Conservation (phyloP, 805 yeast species). For the Myxozyma melibiosi region DNA sequence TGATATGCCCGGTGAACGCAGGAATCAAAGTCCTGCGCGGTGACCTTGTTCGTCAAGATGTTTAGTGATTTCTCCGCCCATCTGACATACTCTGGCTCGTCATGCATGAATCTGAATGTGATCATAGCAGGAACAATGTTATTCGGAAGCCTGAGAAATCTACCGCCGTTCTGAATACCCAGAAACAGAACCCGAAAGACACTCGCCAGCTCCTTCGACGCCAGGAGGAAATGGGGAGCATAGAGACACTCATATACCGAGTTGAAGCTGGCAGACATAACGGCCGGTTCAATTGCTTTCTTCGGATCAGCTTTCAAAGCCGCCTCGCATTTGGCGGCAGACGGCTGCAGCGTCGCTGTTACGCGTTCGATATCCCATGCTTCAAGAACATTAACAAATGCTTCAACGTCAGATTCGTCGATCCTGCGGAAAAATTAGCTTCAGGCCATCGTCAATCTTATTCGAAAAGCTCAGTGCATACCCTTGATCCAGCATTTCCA, state of each 20-base stretch:
- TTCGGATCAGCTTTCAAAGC: constrained; percentile 8
- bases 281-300: constrained; percentile 13
- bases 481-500: constrained; percentile 27
- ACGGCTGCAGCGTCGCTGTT: constrained; percentile 15
- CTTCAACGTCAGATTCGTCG: constrained; percentile 28
- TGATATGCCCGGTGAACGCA: constrained; percentile 21
- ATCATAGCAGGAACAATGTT: constrained; percentile 37
- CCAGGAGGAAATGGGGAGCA: constrained; percentile 28
- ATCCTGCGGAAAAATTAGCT: constrained; percentile 12
- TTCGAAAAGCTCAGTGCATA: neutral
- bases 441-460: neutral
- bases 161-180: constrained; percentile 35
- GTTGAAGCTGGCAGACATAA: constrained; percentile 29
- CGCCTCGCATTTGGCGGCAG: constrained; percentile 23
- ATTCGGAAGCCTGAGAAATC: constrained; percentile 33
- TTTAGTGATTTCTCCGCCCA: constrained; percentile 36
- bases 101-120: constrained; percentile 27
- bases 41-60: constrained; percentile 7
- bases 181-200: constrained; percentile 27
- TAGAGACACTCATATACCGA: constrained; percentile 36
- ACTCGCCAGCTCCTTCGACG: constrained; percentile 11
- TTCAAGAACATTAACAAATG: constrained; percentile 23
- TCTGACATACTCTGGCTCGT: constrained; percentile 19
- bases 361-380: constrained; percentile 32
- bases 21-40: constrained; percentile 26